phyloP scores from a whole-genome alignment of 2,329 filamentous ascomycete species.

The Diaporthe citri region DNA sequence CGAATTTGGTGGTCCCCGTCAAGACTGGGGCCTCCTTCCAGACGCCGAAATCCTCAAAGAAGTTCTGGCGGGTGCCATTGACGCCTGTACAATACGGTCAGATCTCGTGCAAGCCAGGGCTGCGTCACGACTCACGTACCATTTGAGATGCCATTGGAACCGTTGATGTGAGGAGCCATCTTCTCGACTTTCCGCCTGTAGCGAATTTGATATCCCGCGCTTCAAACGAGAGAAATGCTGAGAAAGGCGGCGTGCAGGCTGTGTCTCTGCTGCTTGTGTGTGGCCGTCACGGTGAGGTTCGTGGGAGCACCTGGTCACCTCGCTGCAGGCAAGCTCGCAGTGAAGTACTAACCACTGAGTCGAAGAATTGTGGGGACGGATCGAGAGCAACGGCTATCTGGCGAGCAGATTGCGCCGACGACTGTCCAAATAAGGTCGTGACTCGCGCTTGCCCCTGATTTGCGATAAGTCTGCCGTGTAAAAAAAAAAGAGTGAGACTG shows the following conservation, averaged over 20 bases:
- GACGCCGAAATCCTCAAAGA: constrained; percentile 71
- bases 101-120: neutral
- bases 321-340: constrained; percentile 21
- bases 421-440: constrained; percentile 27
- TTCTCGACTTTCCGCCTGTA: neutral
- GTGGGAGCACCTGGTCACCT: neutral
- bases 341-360: constrained; percentile 36
- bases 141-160: constrained; percentile 25
- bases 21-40: constrained; percentile 81
- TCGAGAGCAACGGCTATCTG: constrained; percentile 17
- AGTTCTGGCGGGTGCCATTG: constrained; percentile 52
- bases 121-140: constrained; percentile 28
- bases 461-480: constrained; percentile 15
- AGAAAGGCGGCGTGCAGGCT: neutral
- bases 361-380: constrained; percentile 30
- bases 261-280: constrained; percentile 5
- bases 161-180: constrained; percentile 33
- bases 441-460: constrained; percentile 30
- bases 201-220: neutral
- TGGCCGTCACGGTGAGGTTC: constrained; percentile 13
- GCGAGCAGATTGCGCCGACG: constrained; percentile 14
- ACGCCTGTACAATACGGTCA: constrained; percentile 39
- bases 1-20: constrained; percentile 77
- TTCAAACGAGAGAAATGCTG: neutral
- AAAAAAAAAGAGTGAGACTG: constrained; percentile 24